Conservation (phyloP, 2,329 filamentous ascomycete genomes). For the Xylariaceae sp. region DNA sequence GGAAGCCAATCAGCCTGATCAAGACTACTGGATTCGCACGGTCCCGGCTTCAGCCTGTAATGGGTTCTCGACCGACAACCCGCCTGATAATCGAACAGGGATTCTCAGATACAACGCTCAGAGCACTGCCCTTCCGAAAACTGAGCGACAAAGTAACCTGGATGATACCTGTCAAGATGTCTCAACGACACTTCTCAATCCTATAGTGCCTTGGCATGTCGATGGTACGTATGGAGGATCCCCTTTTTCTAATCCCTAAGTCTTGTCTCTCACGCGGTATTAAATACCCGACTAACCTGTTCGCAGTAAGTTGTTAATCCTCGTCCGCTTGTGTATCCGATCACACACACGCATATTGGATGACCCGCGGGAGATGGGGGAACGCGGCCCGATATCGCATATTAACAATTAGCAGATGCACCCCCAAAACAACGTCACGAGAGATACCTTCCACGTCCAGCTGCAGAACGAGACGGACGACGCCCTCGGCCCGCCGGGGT, state of each 20-base stretch:
- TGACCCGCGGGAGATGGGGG: background rate
- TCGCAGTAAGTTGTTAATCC: background rate
- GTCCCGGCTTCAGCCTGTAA: conserved; percentile 18
- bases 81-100: conserved; percentile 23
- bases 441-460: conserved; percentile 24
- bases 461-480: conserved; percentile 24
- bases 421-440: conserved; percentile 22
- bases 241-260: background rate
- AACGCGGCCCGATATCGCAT: background rate
- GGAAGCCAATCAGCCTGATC: conserved; percentile 19
- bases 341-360: background rate
- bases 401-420: conserved; percentile 6
- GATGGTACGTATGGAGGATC: conserved; percentile 1
- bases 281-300: background rate
- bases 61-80: conserved; percentile 2
- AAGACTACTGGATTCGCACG: conserved; percentile 32
- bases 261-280: background rate
- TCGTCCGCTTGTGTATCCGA: background rate
- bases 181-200: conserved; percentile 14
- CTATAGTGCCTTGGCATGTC: conserved; percentile 21
- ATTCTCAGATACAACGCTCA: conserved; percentile 28
- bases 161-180: conserved; percentile 15
- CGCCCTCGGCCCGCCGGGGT: conserved; percentile 29
- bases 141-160: background rate
- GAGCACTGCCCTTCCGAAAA: conserved; percentile 31